These are phyloP conservation scores for Lepidium aucheri DNA, from an alignment of 345 rosid species.

Conservation along the genomic window DNA sequence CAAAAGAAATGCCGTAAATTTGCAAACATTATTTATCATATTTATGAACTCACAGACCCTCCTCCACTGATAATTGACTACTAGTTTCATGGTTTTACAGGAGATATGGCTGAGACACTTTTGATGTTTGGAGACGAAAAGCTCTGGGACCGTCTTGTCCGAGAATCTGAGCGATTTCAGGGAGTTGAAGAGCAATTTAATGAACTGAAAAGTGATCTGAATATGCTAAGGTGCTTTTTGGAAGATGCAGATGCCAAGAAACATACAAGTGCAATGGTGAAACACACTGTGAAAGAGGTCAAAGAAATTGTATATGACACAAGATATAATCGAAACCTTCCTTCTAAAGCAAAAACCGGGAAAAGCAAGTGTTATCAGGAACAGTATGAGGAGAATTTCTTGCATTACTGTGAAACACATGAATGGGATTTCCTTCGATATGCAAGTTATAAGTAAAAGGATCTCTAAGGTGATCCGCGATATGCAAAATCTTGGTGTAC, in stretches of 20 bases:
- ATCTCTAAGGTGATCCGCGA: constrained; percentile 22
- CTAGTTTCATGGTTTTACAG: no score
- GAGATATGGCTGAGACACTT: constrained; percentile 25
- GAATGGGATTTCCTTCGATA: no score
- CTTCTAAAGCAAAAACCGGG: not conserved
- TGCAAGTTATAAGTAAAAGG: constrained; percentile 12
- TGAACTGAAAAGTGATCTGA: no score
- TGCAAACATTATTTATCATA: no score
- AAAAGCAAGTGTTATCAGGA: not conserved
- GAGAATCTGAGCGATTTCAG: not conserved
- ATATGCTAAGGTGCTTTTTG: constrained; percentile 10
- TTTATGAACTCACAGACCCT: no score
- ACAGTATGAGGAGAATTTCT: no score
- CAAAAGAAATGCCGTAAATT: no score
- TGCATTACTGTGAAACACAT: no score
- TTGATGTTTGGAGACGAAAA: constrained; percentile 20
- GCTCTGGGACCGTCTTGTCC: constrained; percentile 3
- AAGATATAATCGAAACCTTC: constrained; percentile 13
- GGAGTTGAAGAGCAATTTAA: constrained; percentile 5
- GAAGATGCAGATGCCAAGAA: constrained; percentile 25
- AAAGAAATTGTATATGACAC: constrained; percentile 16
- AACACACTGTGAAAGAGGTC: constrained; percentile 21
- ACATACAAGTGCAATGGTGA: constrained; percentile 14
- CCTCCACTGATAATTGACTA: no score
- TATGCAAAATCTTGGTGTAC: constrained; percentile 28